Evolutionary conservation across 306 rosid genomes (phyloP).

Genomic region (Quercus parvula): DNA sequence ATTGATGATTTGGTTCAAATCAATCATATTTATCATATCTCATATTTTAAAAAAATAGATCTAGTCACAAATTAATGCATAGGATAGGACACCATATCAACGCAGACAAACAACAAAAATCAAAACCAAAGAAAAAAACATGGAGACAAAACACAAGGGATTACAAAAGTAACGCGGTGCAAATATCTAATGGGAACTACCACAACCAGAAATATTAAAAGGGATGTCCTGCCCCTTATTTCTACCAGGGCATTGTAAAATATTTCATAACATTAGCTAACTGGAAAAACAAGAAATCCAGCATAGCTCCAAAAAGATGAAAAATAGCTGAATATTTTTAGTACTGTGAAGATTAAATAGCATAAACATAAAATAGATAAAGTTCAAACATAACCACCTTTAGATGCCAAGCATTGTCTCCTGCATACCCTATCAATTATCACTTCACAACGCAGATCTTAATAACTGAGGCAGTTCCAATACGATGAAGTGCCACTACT

Average conservation of each 20-base stretch:
- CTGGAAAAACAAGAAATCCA: constrained; percentile 4
- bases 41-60: no score
- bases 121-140: not conserved
- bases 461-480: constrained; percentile 80
- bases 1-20: no score
- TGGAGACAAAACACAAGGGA: not conserved
- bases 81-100: not conserved
- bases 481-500: constrained; percentile 87
- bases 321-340: constrained; percentile 11
- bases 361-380: constrained; percentile 4
- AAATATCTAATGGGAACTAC: not conserved
- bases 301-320: not conserved
- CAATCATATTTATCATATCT: no score
- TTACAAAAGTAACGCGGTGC: not conserved
- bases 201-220: not conserved
- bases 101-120: not conserved
- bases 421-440: constrained; percentile 32
- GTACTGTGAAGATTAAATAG: constrained; percentile 28
- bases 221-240: constrained; percentile 10
- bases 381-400: constrained; percentile 22
- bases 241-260: constrained; percentile 10
- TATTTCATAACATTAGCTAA: not conserved
- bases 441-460: constrained; percentile 85
- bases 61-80: no score
- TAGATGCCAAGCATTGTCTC: constrained; percentile 12